Evolutionary conservation across 108 stramenopile genomes (phyloP).

Genomic region (Epipyxis sp.): DNA sequence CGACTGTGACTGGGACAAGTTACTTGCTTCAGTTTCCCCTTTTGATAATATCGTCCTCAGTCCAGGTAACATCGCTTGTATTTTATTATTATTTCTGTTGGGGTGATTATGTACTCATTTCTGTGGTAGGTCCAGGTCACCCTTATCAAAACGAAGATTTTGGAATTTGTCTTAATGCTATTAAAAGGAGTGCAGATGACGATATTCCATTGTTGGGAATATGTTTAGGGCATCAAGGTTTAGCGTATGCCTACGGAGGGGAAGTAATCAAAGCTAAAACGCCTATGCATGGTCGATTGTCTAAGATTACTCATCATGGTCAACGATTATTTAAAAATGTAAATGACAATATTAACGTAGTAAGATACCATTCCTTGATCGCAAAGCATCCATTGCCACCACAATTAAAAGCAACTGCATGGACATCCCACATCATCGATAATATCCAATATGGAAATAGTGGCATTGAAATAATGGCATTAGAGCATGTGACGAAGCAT

Average conservation of each 20-base stretch:
- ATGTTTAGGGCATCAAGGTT: slow-evolving; percentile 85
- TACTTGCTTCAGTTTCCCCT: neutral
- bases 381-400: slow-evolving; percentile 39
- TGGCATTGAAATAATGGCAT: slow-evolving; percentile 57
- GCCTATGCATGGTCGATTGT: slow-evolving; percentile 83
- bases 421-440: too few relatives aligned
- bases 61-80: too few relatives aligned
- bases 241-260: slow-evolving; percentile 68
- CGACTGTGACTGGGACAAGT: slow-evolving; percentile 30
- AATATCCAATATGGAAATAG: too few relatives aligned
- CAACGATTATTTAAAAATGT: slow-evolving; percentile 44
- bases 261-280: slow-evolving; percentile 45
- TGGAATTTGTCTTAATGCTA: slow-evolving; percentile 68
- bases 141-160: slow-evolving; percentile 66
- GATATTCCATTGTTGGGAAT: slow-evolving; percentile 78
- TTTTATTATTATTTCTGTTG: too few relatives aligned
- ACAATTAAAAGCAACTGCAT: neutral
- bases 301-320: slow-evolving; percentile 49
- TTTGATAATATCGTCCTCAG: neutral
- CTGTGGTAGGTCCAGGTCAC: slow-evolving; percentile 74
- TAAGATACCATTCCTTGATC: slow-evolving; percentile 86
- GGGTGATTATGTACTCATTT: too few relatives aligned
- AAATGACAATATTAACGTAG: slow-evolving; percentile 61
- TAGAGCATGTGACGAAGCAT: slow-evolving; percentile 66
- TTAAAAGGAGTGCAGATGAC: too few relatives aligned